A percentile compares a stretch with the other conserved stretches of the same genome.
Evolutionary conservation across 257 asterid genomes (phyloP).

Genomic region (Osmanthus fragrans): DNA sequence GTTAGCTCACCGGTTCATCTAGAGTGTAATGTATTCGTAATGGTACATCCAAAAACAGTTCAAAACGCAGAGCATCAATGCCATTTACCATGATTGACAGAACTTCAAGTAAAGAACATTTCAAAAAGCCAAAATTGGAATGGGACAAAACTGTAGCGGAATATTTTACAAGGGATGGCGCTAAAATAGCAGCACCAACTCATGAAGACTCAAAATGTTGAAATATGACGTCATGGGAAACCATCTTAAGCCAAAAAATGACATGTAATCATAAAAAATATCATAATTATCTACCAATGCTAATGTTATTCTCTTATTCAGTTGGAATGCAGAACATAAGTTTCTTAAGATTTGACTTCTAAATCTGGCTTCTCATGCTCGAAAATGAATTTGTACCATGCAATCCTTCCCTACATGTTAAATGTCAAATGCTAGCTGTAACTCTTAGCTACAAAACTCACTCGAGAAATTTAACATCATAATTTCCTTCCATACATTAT

Average conservation of each 20-base stretch:
- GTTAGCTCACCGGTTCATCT: conserved; percentile 17
- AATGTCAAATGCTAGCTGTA: not conserved
- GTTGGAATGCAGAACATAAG: not conserved
- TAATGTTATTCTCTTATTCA: not conserved
- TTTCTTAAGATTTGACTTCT: not conserved
- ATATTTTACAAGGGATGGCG: not conserved
- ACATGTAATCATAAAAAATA: not conserved
- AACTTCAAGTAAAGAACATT: conserved; percentile 8
- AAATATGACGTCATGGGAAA: not conserved
- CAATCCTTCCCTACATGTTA: not conserved
- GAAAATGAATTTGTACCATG: not conserved
- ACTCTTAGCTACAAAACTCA: not conserved
- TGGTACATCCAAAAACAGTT: not conserved
- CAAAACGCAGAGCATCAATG: conserved; percentile 1
- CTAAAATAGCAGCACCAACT: not conserved
- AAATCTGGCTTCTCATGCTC: not conserved
- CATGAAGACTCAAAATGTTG: not conserved
- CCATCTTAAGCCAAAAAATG: not conserved
- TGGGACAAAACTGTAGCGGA: not conserved
- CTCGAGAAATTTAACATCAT: not conserved
- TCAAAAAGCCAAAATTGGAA: not conserved
- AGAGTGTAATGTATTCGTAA: not conserved
- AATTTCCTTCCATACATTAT: not conserved
- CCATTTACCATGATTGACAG: conserved; percentile 12
- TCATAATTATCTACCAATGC: not conserved